Evolutionary conservation across 164 flowering plant genomes (phyloP).

Genomic region (Nymphaea thermarum): DNA sequence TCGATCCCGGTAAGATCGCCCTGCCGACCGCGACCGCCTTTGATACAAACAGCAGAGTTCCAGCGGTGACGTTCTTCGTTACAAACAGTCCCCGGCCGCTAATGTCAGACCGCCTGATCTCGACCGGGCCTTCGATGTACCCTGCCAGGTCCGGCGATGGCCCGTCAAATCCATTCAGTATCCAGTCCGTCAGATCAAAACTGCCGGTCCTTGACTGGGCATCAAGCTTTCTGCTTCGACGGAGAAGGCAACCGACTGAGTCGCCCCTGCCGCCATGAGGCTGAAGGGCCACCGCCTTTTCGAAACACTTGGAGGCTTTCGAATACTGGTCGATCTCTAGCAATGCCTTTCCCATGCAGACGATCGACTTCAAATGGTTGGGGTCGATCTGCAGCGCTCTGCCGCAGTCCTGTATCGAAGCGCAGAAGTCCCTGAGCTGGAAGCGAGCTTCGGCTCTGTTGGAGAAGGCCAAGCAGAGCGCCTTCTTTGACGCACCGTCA

Average conservation of each 20-base stretch:
- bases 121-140: conserved; percentile 42
- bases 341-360: conserved; percentile 78
- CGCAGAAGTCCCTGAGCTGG: conserved; percentile 22
- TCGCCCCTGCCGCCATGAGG: conserved; percentile 24
- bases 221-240: conserved; percentile 63
- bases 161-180: conserved; percentile 42
- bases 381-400: conserved; percentile 46
- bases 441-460: conserved; percentile 66
- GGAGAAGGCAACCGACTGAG: conserved; percentile 36
- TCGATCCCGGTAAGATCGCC: conserved; percentile 39
- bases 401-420: conserved; percentile 59
- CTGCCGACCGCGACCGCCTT: conserved; percentile 69
- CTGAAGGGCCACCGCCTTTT: conserved; percentile 25
- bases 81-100: conserved; percentile 71
- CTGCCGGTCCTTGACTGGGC: conserved; percentile 48
- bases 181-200: conserved; percentile 84
- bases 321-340: conserved; percentile 43
- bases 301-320: conserved; percentile 51
- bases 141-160: conserved; percentile 63
- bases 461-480: conserved; percentile 66
- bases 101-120: conserved; percentile 47
- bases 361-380: conserved; percentile 64
- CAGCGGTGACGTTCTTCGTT: conserved; percentile 51
- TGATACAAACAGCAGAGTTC: conserved; percentile 55
- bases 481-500: conserved; percentile 29